phyloP scores from a whole-genome alignment of 2,329 filamentous ascomycete species.

The Rhinocladiella similis region DNA sequence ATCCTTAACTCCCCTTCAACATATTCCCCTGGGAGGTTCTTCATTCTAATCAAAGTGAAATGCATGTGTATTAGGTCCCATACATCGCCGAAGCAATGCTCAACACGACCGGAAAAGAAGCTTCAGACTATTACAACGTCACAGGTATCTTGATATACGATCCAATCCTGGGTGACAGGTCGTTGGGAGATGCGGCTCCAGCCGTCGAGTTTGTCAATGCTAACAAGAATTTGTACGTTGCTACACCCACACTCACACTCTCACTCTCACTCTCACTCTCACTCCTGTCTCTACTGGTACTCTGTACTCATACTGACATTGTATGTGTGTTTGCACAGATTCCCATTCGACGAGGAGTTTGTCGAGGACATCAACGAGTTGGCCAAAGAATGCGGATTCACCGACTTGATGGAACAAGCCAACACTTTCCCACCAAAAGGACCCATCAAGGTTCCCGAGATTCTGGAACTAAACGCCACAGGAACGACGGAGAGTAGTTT shows the following conservation, averaged over 20 bases:
- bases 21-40: no score
- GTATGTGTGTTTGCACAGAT: neutral
- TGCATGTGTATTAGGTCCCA: conserved; percentile 32
- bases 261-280: neutral
- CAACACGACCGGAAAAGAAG: conserved; percentile 44
- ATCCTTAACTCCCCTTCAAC: no score
- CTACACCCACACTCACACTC: neutral
- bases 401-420: conserved; percentile 45
- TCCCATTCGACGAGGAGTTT: neutral
- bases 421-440: conserved; percentile 67
- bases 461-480: conserved; percentile 35
- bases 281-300: no score
- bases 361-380: conserved; percentile 27
- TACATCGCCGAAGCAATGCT: conserved; percentile 54
- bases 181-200: conserved; percentile 30
- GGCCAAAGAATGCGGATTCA: conserved; percentile 46
- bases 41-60: no score
- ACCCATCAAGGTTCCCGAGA: neutral
- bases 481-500: no score
- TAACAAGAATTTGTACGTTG: conserved; percentile 33
- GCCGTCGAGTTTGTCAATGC: conserved; percentile 38
- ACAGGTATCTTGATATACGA: conserved; percentile 49
- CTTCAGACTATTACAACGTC: conserved; percentile 63
- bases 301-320: no score
- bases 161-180: neutral